Evolutionary conservation across 805 yeast genomes (phyloP).

Genomic region (Schizosaccharomyces cryophilus): DNA sequence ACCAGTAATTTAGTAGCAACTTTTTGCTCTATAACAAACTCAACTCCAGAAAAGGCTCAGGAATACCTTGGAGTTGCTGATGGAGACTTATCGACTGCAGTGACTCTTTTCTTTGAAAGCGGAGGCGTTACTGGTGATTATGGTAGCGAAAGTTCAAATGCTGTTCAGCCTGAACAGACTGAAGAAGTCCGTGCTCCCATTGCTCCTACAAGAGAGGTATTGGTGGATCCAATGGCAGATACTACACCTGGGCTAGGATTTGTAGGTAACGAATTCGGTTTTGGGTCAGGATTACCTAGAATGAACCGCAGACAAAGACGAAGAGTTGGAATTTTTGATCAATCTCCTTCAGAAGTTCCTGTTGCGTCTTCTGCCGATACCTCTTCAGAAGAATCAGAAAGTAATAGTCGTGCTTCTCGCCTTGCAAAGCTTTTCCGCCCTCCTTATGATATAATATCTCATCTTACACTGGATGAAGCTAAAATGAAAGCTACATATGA

Average conservation of each 20-base stretch:
- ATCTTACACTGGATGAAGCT: slow-evolving; percentile 32
- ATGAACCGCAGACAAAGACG: background rate
- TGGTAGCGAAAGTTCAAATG: slow-evolving; percentile 9
- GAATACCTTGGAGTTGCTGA: slow-evolving; percentile 62
- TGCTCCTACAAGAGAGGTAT: slow-evolving; percentile 52
- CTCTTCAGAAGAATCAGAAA: slow-evolving; percentile 12
- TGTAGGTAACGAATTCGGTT: background rate
- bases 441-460: slow-evolving; percentile 70
- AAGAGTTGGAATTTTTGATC: slow-evolving; percentile 29
- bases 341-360: slow-evolving; percentile 7
- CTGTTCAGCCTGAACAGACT: background rate
- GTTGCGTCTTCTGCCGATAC: slow-evolving; percentile 5
- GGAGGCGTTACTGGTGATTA: slow-evolving; percentile 14
- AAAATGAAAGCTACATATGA: slow-evolving; percentile 31
- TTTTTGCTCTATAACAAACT: slow-evolving; percentile 67
- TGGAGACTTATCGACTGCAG: slow-evolving; percentile 58
- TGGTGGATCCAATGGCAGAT: slow-evolving; percentile 24
- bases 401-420: slow-evolving; percentile 33
- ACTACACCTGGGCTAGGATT: background rate
- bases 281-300: slow-evolving; percentile 6
- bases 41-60: slow-evolving; percentile 40
- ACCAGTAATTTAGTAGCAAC: slow-evolving; percentile 18
- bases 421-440: slow-evolving; percentile 72
- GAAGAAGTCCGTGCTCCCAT: slow-evolving; percentile 50
- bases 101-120: slow-evolving; percentile 51